Percentiles rank a stretch among this genome's conserved stretches.
Evolutionary conservation across 345 rosid genomes (phyloP).

Genomic region (Leavenworthia alabamica): DNA sequence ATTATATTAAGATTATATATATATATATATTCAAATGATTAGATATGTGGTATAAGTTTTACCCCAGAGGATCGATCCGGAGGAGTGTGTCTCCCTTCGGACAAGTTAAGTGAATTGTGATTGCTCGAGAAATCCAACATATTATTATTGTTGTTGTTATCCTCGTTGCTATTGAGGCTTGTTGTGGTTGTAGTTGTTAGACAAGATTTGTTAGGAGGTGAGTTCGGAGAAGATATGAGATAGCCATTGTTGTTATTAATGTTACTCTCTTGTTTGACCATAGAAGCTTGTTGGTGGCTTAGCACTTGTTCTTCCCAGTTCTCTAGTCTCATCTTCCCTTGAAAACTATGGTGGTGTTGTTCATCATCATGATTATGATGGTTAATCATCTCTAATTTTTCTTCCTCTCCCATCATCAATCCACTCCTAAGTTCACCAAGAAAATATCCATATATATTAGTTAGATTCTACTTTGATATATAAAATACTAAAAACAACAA

Average conservation of each 20-base stretch:
- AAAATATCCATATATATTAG: background rate
- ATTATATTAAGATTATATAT: background rate
- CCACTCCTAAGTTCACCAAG: slow-evolving; percentile 46
- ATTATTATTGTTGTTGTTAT: slow-evolving; percentile 34
- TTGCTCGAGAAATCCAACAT: slow-evolving; percentile 65
- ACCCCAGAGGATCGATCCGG: slow-evolving; percentile 82
- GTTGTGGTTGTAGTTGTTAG: slow-evolving; percentile 46
- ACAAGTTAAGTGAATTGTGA: slow-evolving; percentile 31
- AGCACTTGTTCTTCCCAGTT: slow-evolving; percentile 63
- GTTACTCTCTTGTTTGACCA: slow-evolving; percentile 64
- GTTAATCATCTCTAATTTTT: slow-evolving; percentile 35
- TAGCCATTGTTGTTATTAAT: slow-evolving; percentile 33
- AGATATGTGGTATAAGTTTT: background rate
- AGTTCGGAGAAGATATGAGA: slow-evolving; percentile 37
- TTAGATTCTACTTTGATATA: slow-evolving; percentile 3
- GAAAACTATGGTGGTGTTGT: slow-evolving; percentile 30
- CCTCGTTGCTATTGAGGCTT: slow-evolving; percentile 31
- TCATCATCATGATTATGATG: slow-evolving; percentile 22
- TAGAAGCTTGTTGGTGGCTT: slow-evolving; percentile 48
- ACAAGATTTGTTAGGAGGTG: slow-evolving; percentile 60
- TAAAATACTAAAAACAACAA: background rate
- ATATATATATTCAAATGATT: background rate
- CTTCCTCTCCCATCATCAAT: slow-evolving; percentile 56
- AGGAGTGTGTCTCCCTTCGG: slow-evolving; percentile 55
- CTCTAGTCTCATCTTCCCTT: slow-evolving; percentile 46